Percentiles rank a stretch among this genome's conserved stretches.
Conservation (phyloP, 768 basidiomycete genomes). For the Suillus brevipes region DNA sequence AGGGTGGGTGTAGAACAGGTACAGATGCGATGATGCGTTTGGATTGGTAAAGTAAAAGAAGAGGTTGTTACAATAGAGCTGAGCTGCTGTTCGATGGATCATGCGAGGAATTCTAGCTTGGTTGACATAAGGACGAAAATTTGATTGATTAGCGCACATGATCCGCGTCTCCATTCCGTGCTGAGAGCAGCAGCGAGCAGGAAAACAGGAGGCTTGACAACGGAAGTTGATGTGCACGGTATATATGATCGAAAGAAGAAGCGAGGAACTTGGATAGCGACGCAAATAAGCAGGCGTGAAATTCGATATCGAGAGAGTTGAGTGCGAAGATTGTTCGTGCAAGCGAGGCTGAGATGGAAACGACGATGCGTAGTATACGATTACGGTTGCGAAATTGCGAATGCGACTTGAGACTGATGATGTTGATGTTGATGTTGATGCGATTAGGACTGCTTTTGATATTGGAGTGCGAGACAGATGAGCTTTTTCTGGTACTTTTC, state of each 20-base stretch:
- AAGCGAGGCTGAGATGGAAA: constrained; percentile 23
- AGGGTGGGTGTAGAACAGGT: constrained; percentile 26
- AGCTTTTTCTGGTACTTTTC: constrained; percentile 17
- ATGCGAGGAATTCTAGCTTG: constrained; percentile 25
- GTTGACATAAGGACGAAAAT: constrained; percentile 10
- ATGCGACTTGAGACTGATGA: constrained; percentile 22
- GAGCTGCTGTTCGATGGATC: constrained; percentile 20
- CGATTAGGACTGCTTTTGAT: constrained; percentile 13
- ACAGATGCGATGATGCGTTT: constrained; percentile 25
- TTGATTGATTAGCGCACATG: constrained; percentile 24
- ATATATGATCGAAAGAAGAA: constrained; percentile 9
- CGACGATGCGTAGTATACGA: constrained; percentile 24
- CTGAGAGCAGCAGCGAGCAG: constrained; percentile 17
- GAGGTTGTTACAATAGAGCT: constrained; percentile 23
- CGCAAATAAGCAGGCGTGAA: constrained; percentile 8
- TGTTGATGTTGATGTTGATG: constrained; percentile 30
- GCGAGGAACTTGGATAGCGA: constrained; percentile 3
- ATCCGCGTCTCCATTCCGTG: constrained; percentile 22
- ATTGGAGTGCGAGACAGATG: constrained; percentile 1
- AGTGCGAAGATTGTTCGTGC: constrained; percentile 35
- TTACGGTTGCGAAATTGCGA: constrained; percentile 19
- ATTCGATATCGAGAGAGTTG: constrained; percentile 23
- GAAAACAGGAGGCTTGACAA: constrained; percentile 19
- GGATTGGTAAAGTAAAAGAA: constrained; percentile 20
- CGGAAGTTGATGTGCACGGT: constrained; percentile 7